Evolutionary conservation across 1,284 basidiomycete species (phyloP).

Genomic region (Golubevia pallescens): DNA sequence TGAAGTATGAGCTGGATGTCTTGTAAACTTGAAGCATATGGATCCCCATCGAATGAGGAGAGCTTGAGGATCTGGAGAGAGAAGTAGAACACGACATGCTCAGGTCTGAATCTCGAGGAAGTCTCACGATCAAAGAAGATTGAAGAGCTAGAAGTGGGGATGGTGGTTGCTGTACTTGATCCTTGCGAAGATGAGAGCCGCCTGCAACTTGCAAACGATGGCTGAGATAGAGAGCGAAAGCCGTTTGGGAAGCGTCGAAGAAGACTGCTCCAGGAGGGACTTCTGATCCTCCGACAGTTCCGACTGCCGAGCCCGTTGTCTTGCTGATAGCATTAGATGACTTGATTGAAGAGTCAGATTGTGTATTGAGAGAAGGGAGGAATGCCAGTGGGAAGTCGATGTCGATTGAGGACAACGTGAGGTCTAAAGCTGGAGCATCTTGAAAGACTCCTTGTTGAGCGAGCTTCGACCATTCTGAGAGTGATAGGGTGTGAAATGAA

Average conservation of each 20-base stretch:
- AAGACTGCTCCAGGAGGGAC: neutral
- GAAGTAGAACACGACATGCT: too few relatives aligned
- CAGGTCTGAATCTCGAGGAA: too few relatives aligned
- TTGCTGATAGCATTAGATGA: neutral
- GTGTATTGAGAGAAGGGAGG: neutral
- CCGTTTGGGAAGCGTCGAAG: slow-evolving; percentile 4
- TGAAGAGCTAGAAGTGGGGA: too few relatives aligned
- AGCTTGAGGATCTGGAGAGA: too few relatives aligned
- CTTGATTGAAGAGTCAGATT: neutral
- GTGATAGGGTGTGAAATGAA: neutral
- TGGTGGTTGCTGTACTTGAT: too few relatives aligned
- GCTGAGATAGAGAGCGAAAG: slow-evolving; percentile 7
- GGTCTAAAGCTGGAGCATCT: slow-evolving; percentile 6
- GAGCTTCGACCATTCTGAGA: slow-evolving; percentile 7
- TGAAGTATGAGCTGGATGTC: too few relatives aligned
- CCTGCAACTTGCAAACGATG: neutral
- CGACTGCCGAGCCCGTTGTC: neutral
- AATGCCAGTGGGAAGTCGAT: slow-evolving; percentile 4
- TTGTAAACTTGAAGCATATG: too few relatives aligned
- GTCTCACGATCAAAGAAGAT: too few relatives aligned
- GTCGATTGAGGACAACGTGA: slow-evolving; percentile 7
- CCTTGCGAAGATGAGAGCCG: too few relatives aligned
- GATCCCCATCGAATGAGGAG: too few relatives aligned
- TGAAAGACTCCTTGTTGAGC: slow-evolving; percentile 1
- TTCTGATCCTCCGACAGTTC: too few relatives aligned